phyloP scores from a whole-genome alignment of 2,329 filamentous ascomycete genomes.

The Microdochium paspali region DNA sequence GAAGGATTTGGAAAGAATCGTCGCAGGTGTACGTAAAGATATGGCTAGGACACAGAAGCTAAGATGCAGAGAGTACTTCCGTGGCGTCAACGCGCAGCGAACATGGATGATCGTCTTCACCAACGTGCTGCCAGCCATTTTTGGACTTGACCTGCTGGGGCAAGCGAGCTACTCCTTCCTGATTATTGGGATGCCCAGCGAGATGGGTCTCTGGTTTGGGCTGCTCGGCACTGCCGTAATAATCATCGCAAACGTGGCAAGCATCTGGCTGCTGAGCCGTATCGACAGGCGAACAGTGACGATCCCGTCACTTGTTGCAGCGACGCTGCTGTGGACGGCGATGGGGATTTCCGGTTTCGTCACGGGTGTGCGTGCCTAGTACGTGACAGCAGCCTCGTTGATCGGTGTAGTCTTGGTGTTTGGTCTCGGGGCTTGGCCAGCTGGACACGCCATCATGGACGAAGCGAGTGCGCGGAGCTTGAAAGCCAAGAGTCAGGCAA shows the following conservation, averaged over 20 bases:
- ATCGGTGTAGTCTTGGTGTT: conserved; percentile 33
- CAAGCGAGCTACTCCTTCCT: conserved; percentile 30
- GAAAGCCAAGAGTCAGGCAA: conserved; percentile 24
- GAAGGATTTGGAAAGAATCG: conserved; percentile 31
- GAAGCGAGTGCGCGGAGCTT: conserved; percentile 24
- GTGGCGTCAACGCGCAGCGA: conserved; percentile 28
- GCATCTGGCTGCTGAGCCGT: conserved; percentile 31
- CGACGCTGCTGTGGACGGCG: conserved; percentile 27
- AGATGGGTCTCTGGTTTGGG: conserved; percentile 28
- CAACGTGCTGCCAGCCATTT: conserved; percentile 30
- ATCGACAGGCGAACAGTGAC: conserved; percentile 29
- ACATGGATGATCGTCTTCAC: conserved; percentile 31
- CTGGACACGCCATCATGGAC: conserved; percentile 23
- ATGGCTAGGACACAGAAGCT: conserved; percentile 13
- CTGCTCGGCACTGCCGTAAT: conserved; percentile 35
- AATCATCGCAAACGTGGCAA: conserved; percentile 30
- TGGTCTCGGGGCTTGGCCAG: conserved; percentile 26
- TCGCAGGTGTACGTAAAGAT: conserved; percentile 35
- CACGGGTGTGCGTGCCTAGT: conserved; percentile 23
- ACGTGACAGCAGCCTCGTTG: conserved; percentile 26
- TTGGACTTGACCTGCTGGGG: conserved; percentile 32
- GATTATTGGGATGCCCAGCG: conserved; percentile 22
- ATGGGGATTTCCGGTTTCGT: conserved; percentile 39
- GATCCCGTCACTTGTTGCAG: conserved; percentile 20
- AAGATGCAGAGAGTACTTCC: conserved; percentile 34